These are phyloP conservation scores for Amylostereum areolatum DNA, from an alignment of 1,284 basidiomycete species.

Conservation along the genomic window DNA sequence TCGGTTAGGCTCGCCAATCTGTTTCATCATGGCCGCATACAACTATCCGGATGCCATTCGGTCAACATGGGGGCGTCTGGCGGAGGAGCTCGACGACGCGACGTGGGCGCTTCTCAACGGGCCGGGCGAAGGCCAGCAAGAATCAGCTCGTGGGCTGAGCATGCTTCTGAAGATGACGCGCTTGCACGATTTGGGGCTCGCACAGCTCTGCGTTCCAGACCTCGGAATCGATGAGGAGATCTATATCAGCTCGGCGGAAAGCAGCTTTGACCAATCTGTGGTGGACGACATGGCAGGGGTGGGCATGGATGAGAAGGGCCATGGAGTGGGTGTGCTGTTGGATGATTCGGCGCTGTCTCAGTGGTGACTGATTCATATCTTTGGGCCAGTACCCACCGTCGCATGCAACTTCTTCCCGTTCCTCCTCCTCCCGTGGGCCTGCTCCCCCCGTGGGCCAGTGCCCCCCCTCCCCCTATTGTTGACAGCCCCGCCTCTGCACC, in stretches of 20 bases:
- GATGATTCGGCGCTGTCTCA: too few relatives aligned
- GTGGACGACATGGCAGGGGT: too few relatives aligned
- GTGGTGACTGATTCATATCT: too few relatives aligned
- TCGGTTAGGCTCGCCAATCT: slow-evolving; percentile 66
- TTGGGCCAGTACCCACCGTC: too few relatives aligned
- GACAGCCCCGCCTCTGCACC: too few relatives aligned
- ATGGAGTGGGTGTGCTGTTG: too few relatives aligned
- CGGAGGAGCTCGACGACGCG: slow-evolving; percentile 59
- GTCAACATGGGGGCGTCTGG: slow-evolving; percentile 62
- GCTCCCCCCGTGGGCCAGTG: too few relatives aligned
- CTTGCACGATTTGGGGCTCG: slow-evolving; percentile 66
- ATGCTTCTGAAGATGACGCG: slow-evolving; percentile 73
- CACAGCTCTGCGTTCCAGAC: slow-evolving; percentile 55
- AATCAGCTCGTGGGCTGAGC: slow-evolving; percentile 45
- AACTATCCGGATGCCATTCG: slow-evolving; percentile 59
- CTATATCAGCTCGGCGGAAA: not conserved
- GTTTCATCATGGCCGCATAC: slow-evolving; percentile 67
- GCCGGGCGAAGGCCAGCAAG: slow-evolving; percentile 23
- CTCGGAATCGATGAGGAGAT: slow-evolving; percentile 15
- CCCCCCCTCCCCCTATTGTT: too few relatives aligned
- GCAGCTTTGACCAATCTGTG: too few relatives aligned
- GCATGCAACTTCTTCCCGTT: too few relatives aligned
- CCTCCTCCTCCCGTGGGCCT: too few relatives aligned
- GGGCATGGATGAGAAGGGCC: too few relatives aligned
- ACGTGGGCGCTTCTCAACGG: slow-evolving; percentile 59